Conservation (phyloP, 345 rosid genomes). For the Salix koriyanagi region DNA sequence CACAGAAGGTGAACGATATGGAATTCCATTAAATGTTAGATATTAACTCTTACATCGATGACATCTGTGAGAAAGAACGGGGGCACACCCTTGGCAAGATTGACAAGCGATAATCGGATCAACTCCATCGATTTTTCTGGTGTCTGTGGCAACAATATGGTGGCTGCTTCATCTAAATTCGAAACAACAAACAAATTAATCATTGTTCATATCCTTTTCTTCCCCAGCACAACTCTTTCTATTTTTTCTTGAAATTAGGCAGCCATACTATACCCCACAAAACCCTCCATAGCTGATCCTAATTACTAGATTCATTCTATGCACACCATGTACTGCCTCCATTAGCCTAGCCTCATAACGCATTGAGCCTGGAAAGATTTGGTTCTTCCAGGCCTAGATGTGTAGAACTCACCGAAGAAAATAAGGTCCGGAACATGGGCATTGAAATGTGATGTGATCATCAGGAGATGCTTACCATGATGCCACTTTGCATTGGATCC, state of each 20-base stretch:
- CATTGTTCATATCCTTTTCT: constrained; percentile 67
- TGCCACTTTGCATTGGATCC: constrained; percentile 91
- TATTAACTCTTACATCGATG: constrained; percentile 18
- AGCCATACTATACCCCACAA: constrained; percentile 72
- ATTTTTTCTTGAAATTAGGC: constrained; percentile 46
- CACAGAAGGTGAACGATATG: neutral
- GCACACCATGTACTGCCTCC: constrained; percentile 43
- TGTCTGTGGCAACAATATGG: constrained; percentile 63
- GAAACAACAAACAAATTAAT: constrained; percentile 49
- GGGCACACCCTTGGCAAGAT: constrained; percentile 25
- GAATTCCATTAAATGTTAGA: too few relatives aligned
- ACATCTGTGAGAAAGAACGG: constrained; percentile 27
- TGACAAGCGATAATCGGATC: constrained; percentile 55
- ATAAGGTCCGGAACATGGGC: constrained; percentile 71
- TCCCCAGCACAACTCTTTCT: constrained; percentile 70
- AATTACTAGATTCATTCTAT: constrained; percentile 39
- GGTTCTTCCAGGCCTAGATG: constrained; percentile 41
- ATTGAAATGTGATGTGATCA: constrained; percentile 54
- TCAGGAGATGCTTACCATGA: constrained; percentile 49
- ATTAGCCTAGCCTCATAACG: constrained; percentile 42
- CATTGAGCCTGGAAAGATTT: constrained; percentile 65
- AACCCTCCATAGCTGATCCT: constrained; percentile 85
- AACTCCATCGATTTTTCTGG: constrained; percentile 61
- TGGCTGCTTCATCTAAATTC: constrained; percentile 56
- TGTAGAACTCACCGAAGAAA: constrained; percentile 60